Base-by-base conservation (phyloP, 1,284 basidiomycete species). In the Uromyces viciae-fabae region DNA sequence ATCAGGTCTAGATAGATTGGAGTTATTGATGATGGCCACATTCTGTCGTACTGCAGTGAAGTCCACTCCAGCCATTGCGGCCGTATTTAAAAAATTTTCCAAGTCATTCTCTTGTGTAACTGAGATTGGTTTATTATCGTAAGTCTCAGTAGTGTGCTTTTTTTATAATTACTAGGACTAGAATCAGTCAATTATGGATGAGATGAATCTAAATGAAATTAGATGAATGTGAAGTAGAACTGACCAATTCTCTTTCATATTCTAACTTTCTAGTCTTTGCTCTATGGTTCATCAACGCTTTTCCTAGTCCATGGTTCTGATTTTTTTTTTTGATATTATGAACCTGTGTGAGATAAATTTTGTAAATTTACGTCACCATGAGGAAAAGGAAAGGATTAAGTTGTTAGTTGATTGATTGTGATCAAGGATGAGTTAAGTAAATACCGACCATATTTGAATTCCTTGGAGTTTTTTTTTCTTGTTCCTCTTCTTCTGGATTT, bases 31-130 rank as follows among this genome's bases (percentile, higher is more conserved):
- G 81, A 99, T 92, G 84, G 94, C 94, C 82, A 97, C 90, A 87
- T 95, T 98, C 80, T 94, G 90, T 75, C 94, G 90, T 86, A 98
- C 97, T 93, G 85, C 97, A n/a, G 94, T 95, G 85, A 99, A 99
- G 84, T 99, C 94, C 19, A 92, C 92, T 75, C 93, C 96, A 28
- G 97, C 97, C 73, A 99, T 88, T 83, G 94, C 92, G 3, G 97
- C 97, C 25, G 94, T 98, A 85, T 91, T 96, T 82, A 99, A 87
- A 86, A 99, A 99, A 86, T 96, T 95, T 84, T 98, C 96, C 38
- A 99, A 88, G 87, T 98, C 95, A 81, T 91, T 89, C 87, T 99
- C 95, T 86, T 99, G 96, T 0, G 97, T 99, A 54, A 99, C 91
- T 0, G 95, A 98, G 84, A 92, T 91, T 42, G 99, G 89, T 56